Evolutionary conservation across 192 early-diverging fungal species (phyloP), one percentile per base, ranked within the genome.

Genomic region (Backusella tuberculispora): DNA sequence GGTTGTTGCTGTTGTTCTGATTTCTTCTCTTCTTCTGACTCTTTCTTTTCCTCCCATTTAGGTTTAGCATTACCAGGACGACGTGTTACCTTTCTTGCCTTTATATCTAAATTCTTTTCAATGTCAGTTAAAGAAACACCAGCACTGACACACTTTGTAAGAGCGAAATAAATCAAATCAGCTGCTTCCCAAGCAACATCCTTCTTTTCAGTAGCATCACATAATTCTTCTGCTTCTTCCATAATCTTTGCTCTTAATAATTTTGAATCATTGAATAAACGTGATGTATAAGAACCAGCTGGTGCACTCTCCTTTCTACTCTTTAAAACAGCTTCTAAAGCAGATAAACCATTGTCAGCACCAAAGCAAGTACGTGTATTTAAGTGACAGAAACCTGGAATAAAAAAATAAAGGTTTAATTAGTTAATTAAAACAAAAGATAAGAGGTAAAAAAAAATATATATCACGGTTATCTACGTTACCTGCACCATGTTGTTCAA

Each of bases 141-240:
- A 41, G 87, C 84, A 53, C 90, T 88, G 0, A 93, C 88, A 81
- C 95, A 96, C 76, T 95, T 96, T 68, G 88, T 89, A 74, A 99
- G 82, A 6, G 95, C 90, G 86, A 99, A 99, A 85, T 98, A 99
- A 70, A 99, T 88, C 69, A 98, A 78, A 80, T 99, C 98, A 15
- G 98, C 97, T 8, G 96, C 92, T 83, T 99, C 97, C 87, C 92
- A 97, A 3, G 96, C 95, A 80, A 98, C 90, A 7, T 98, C 94
- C 14, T 91, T 90, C 45, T 85, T 81, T 0, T 75, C 82, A 2
- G 76, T 85, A 47, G 98, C 96, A 24, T 94, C 90, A 66, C 94
- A 95, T 38, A 99, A 78, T 81, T 98, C 98, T 10, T 92, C 87
- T 1, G 98, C 98, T 83, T 98, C 97, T 79, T 99, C 98, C 83